These are phyloP conservation scores for Pythium plurisporium DNA, from an alignment of 352 stramenopile species.

Conservation along the genomic window DNA sequence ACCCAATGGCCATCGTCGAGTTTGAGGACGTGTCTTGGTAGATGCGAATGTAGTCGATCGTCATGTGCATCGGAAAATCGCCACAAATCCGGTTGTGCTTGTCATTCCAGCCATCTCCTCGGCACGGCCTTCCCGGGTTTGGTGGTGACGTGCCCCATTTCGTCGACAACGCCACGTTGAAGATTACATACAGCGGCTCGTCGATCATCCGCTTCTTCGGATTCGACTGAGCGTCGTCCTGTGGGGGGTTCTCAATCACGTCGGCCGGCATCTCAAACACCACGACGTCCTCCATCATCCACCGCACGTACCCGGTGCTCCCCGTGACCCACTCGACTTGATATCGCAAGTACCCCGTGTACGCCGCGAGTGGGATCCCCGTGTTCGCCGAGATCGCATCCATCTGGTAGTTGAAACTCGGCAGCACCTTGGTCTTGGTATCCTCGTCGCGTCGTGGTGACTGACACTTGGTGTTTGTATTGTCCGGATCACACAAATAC, in stretches of 20 bases:
- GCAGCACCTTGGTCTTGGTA: not conserved
- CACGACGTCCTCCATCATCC: conserved; percentile 30
- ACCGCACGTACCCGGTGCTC: conserved; percentile 41
- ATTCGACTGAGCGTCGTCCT: conserved; percentile 34
- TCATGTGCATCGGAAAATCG: conserved; percentile 55
- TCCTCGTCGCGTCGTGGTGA: not conserved
- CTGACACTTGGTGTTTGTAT: conserved; percentile 17
- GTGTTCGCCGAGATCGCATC: conserved; percentile 59
- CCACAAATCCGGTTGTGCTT: conserved; percentile 36
- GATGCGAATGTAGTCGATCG: conserved; percentile 28
- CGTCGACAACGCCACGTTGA: conserved; percentile 49
- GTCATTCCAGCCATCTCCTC: conserved; percentile 3
- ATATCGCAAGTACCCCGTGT: conserved; percentile 42
- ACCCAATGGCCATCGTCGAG: conserved; percentile 17
- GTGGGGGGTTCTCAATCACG: conserved; percentile 36
- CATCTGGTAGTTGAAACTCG: conserved; percentile 48
- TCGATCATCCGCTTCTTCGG: conserved; percentile 51
- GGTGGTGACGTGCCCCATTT: conserved; percentile 39
- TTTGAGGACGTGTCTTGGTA: conserved; percentile 19
- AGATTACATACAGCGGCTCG: conserved; percentile 61
- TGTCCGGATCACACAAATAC: conserved; percentile 49
- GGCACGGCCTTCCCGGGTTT: conserved; percentile 33
- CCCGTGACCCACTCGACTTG: conserved; percentile 56
- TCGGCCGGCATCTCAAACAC: conserved; percentile 52
- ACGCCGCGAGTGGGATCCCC: conserved; percentile 41